Base-by-base conservation (phyloP, 495 filamentous ascomycete species). In the Aspergillus nanangensis region DNA sequence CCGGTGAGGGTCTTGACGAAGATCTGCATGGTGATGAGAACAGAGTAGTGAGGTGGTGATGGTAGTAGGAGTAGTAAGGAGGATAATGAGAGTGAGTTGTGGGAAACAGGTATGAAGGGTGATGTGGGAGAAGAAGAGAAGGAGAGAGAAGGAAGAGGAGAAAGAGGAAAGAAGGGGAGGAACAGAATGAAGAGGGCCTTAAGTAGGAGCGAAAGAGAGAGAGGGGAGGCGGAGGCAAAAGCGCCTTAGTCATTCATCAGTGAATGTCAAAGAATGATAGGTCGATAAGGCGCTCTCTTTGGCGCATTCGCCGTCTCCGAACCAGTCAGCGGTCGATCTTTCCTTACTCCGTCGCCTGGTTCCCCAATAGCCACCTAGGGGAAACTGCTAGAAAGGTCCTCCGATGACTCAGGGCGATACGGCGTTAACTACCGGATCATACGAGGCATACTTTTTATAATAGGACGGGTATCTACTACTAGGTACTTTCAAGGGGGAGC, bases 1-100 rank as follows among this genome's bases (percentile, higher is more conserved):
- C 92, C 92, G 44, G 92, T 97, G 54, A 96, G 79, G 55, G 90
- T 95, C 83, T 95, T 95, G 55, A 96, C 90, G 72, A 96, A 96
- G 78, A 96, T 95, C 79, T 96, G 90, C 90, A 96, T 96, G 69
- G 50, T 70, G 61, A 32, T 38, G 39, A 53, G 23, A 41, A 25
- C n/a, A 36, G 1, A 17, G n/a, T 17, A 18, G 44, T 50, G 40
- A 24, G 44, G 48, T 22, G 32, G 21, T 31, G 39, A 27, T 19
- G 38, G 23, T 25, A 8, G 43, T 42, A 29, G 45, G 21, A 25
- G 29, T 15, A 22, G 34, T 35, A 3, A 21, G 44, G 38, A 37
- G 25, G 43, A 19, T 23, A 27, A n/a, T 49, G 21, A 22, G 37
- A 41, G 20, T 15, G 33, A 41, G 5, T 34, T 27, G 18, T 24